Evolutionary conservation across 2,329 filamentous ascomycete species (phyloP), one percentile per base, ranked within the genome.

Genomic region (Monilinia aucupariae): DNA sequence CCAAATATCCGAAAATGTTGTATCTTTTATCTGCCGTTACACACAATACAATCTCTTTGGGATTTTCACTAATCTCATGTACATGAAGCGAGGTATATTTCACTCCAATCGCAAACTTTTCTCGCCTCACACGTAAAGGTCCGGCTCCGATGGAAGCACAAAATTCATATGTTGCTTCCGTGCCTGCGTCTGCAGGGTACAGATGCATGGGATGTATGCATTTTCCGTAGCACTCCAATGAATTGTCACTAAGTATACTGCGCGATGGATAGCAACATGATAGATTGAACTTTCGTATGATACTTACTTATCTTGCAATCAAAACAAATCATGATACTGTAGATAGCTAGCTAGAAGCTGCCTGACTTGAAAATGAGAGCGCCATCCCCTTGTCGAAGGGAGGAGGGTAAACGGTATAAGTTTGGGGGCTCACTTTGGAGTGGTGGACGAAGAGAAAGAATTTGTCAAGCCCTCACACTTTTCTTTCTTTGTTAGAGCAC

Each of bases 321-420:
- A 56, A 45, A 47, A 25, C 37, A 22, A 60, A 41, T 48, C 39
- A 30, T 64, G 58, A 67, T 64, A 65, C 62, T 64, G 60, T 64
- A 68, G 67, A 69, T 68, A 67, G 63, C 68, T 59, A 53, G 48
- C 68, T 59, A 53, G 48, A 60, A 61, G 68, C 62, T 65, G 50
- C 51, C 32, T 66, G 59, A 69, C 64, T 67, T 61, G 66, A 60
- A 64, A 50, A 43, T 45, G 45, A 41, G 39, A 53, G 6, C 17
- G 34, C 32, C 13, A 49, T 49, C 20, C 30, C 15, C 30, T 43
- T 47, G 27, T 37, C 27, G 20, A 25, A 20, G 52, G 51, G 41
- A 30, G 17, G n/a, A 55, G 20, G 37, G 20, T 15, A 58, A 53
- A 43, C 47, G 61, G 48, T 67, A 67, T 65, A 66, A 63, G 60